phyloP scores from a whole-genome alignment of 495 filamentous ascomycete species.

The Lichina pygmaea region DNA sequence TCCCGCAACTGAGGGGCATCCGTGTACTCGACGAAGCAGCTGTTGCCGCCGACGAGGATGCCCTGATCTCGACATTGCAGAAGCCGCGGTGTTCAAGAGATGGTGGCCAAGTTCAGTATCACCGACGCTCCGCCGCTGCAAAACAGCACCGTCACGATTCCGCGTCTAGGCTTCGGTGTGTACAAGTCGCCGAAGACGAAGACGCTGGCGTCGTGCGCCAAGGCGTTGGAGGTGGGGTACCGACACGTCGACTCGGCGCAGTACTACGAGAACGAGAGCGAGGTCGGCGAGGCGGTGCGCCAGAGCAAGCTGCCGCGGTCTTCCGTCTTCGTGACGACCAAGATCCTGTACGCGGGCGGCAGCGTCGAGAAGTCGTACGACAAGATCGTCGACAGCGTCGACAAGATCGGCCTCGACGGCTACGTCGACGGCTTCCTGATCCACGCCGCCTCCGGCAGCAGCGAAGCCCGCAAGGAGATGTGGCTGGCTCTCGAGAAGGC shows the following conservation, averaged over 20 bases:
- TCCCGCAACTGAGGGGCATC: too few species aligned
- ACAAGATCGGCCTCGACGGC: slow-evolving; percentile 24
- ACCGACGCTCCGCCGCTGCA: slow-evolving; percentile 25
- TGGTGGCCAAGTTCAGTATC: slow-evolving; percentile 16
- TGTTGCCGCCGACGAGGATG: too few species aligned
- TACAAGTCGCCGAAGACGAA: slow-evolving; percentile 25
- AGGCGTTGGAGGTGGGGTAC: slow-evolving; percentile 36
- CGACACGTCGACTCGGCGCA: slow-evolving; percentile 51
- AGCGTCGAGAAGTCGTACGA: slow-evolving; percentile 29
- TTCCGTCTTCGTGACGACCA: slow-evolving; percentile 39
- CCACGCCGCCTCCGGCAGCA: slow-evolving; percentile 29
- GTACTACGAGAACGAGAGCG: slow-evolving; percentile 37
- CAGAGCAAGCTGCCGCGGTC: slow-evolving; percentile 23
- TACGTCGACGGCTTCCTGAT: slow-evolving; percentile 51
- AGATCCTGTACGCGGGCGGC: slow-evolving; percentile 29
- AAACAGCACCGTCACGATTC: slow-evolving; percentile 26
- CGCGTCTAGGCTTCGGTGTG: slow-evolving; percentile 49
- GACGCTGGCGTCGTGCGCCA: slow-evolving; percentile 27
- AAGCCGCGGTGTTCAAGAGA: neutral
- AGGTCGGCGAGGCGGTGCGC: slow-evolving; percentile 35
- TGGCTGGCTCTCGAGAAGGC: slow-evolving; percentile 40
- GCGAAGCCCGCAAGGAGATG: slow-evolving; percentile 24
- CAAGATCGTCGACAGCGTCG: slow-evolving; percentile 29
- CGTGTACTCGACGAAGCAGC: too few species aligned
- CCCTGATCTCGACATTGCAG: too few species aligned